A percentile compares a stretch with the other conserved stretches of the same genome.
Evolutionary conservation across 192 early-diverging fungal genomes (phyloP).

Genomic region (Podila epigama): DNA sequence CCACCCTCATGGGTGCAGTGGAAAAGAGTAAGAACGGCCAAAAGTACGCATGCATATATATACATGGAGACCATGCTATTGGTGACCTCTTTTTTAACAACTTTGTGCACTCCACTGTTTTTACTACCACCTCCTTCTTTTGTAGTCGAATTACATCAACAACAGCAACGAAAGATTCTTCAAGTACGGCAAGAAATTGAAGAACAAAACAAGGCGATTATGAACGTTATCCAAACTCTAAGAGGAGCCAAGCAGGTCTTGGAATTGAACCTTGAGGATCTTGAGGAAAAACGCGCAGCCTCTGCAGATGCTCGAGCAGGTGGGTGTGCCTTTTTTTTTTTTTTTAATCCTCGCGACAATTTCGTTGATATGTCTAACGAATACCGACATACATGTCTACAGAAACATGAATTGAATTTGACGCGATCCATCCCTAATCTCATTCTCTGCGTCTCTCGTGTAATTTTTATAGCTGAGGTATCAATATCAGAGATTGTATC

Average conservation of each 20-base stretch:
- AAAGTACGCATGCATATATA: not conserved
- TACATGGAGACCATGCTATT: not conserved
- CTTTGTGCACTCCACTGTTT: not conserved
- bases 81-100: not conserved
- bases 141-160: constrained; percentile 59
- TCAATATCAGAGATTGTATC: constrained; percentile 57
- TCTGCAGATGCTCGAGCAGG: constrained; percentile 30
- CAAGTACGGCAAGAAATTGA: constrained; percentile 59
- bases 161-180: constrained; percentile 52
- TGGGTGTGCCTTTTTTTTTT: constrained; percentile 7
- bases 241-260: constrained; percentile 38
- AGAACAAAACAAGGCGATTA: constrained; percentile 47
- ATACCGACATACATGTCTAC: not conserved
- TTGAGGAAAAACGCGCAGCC: constrained; percentile 24
- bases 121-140: not conserved
- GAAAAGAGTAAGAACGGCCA: constrained; percentile 50
- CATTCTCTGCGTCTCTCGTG: not conserved
- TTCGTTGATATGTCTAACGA: too few relatives aligned
- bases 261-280: constrained; percentile 35
- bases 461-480: constrained; percentile 8
- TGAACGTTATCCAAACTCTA: constrained; percentile 48
- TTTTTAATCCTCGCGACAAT: not conserved
- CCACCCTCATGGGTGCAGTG: constrained; percentile 52
- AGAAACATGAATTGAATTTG: not conserved
- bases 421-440: not conserved